phyloP scores from a whole-genome alignment of 495 filamentous ascomycete genomes.

The Daldinia childiae region DNA sequence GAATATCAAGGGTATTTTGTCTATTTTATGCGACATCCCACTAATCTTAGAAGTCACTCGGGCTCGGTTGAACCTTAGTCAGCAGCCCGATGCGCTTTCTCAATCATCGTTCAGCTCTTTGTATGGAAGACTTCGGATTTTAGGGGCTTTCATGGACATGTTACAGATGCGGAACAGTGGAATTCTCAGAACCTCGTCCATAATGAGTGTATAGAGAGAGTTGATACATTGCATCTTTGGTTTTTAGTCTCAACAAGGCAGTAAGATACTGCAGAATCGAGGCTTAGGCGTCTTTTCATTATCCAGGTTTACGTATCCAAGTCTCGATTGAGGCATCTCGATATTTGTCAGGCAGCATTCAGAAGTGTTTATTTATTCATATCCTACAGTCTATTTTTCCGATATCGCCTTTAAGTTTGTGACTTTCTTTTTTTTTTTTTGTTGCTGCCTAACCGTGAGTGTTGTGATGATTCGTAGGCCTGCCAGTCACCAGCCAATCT shows the following conservation, averaged over 20 bases:
- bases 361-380: conserved; percentile 23
- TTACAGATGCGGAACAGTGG: conserved; percentile 12
- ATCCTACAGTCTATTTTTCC: background rate
- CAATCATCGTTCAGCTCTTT: conserved; percentile 35
- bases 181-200: conserved; percentile 5
- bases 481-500: conserved; percentile 3
- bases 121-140: conserved; percentile 26
- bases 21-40: conserved; percentile 2
- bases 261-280: conserved; percentile 14
- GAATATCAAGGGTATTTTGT: conserved; percentile 8
- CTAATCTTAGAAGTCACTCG: background rate
- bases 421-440: conserved; percentile 1
- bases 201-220: conserved; percentile 36
- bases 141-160: conserved; percentile 13
- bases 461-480: background rate
- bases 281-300: conserved; percentile 24
- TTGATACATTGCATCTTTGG: conserved; percentile 29
- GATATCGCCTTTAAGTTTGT: background rate
- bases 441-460: background rate
- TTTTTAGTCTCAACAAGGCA: conserved; percentile 10
- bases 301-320: conserved; percentile 24
- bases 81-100: conserved; percentile 28
- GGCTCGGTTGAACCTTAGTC: background rate
- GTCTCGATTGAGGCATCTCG: conserved; percentile 24
- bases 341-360: conserved; percentile 29